Evolutionary conservation across 2,329 filamentous ascomycete genomes (phyloP).

Genomic region (Magnaporthiopsis rhizophila): DNA sequence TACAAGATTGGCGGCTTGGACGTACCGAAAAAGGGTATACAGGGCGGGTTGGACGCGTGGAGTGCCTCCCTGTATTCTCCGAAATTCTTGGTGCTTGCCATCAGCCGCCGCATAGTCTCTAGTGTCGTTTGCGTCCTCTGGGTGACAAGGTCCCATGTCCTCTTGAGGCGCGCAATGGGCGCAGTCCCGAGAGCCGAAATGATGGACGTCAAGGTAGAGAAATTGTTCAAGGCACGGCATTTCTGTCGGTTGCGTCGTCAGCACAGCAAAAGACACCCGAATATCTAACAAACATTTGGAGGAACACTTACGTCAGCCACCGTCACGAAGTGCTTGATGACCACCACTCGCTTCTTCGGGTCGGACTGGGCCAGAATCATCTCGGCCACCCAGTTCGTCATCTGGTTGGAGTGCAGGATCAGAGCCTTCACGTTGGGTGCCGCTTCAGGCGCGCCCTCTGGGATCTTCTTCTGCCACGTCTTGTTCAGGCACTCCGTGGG

Average conservation of each 20-base stretch:
- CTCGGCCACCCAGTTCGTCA: conserved; percentile 98
- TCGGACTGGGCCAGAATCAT: conserved; percentile 96
- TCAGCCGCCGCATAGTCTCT: conserved; percentile 86
- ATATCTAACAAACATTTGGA: not conserved
- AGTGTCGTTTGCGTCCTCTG: conserved; percentile 71
- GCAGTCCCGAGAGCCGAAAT: conserved; percentile 93
- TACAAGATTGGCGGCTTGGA: conserved; percentile 3
- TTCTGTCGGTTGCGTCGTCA: conserved; percentile 48
- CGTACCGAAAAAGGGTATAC: conserved; percentile 95
- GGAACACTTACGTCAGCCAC: conserved; percentile 75
- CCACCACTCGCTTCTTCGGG: conserved; percentile 90
- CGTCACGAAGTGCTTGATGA: conserved; percentile 96
- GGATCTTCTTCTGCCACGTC: conserved; percentile 96
- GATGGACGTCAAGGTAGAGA: conserved; percentile 93
- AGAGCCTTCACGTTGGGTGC: conserved; percentile 92
- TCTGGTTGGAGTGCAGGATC: conserved; percentile 95
- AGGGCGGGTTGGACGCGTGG: conserved; percentile 88
- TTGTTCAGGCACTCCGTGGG: conserved; percentile 96
- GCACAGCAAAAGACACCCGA: not conserved
- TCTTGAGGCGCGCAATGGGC: conserved; percentile 84
- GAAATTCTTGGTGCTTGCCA: conserved; percentile 98
- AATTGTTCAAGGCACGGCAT: conserved; percentile 91
- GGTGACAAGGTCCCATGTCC: conserved; percentile 92
- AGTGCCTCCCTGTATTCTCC: conserved; percentile 90
- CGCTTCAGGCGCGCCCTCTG: conserved; percentile 71